A percentile compares a stretch with the other conserved stretches of the same genome.
phyloP scores from a whole-genome alignment of 208 protist genomes.

The Acanthamoeba culbertsoni region DNA sequence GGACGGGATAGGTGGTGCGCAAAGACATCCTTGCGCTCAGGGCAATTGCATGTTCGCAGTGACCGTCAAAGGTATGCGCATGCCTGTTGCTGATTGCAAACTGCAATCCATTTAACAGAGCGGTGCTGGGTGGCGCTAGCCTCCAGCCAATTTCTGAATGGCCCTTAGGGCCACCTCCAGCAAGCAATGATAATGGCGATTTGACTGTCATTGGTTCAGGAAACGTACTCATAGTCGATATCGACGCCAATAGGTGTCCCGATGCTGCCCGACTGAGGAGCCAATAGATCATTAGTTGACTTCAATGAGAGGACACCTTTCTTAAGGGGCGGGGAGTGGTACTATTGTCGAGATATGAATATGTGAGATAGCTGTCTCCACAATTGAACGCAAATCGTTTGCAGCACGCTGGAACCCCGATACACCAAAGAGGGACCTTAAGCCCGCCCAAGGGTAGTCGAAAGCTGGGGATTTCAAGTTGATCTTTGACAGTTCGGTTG shows the following conservation, averaged over 20 bases:
- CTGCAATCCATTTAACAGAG: too few species aligned
- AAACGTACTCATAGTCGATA: slow-evolving; percentile 48
- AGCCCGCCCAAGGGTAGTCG: slow-evolving; percentile 25
- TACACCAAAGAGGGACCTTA: slow-evolving; percentile 18
- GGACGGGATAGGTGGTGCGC: too few species aligned
- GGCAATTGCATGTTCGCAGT: too few species aligned
- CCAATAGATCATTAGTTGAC: not conserved
- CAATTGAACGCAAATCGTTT: not conserved
- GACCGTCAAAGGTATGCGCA: too few species aligned
- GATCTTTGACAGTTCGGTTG: too few species aligned
- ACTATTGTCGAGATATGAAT: not conserved
- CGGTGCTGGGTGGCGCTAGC: too few species aligned
- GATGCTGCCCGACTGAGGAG: slow-evolving; percentile 3
- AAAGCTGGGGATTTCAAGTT: not conserved
- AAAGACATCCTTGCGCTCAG: too few species aligned
- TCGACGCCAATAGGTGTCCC: slow-evolving; percentile 3
- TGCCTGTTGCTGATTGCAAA: too few species aligned
- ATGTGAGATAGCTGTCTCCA: not conserved
- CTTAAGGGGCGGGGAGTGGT: not conserved
- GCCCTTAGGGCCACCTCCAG: not conserved
- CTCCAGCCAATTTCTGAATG: too few species aligned
- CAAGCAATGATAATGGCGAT: too few species aligned
- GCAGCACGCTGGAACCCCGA: slow-evolving; percentile 15
- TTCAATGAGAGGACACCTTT: not conserved
- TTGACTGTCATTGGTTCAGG: too few species aligned